These are phyloP conservation scores for Vitis labrusca DNA, from an alignment of 164 flowering plant genomes.

Conservation along the genomic window DNA sequence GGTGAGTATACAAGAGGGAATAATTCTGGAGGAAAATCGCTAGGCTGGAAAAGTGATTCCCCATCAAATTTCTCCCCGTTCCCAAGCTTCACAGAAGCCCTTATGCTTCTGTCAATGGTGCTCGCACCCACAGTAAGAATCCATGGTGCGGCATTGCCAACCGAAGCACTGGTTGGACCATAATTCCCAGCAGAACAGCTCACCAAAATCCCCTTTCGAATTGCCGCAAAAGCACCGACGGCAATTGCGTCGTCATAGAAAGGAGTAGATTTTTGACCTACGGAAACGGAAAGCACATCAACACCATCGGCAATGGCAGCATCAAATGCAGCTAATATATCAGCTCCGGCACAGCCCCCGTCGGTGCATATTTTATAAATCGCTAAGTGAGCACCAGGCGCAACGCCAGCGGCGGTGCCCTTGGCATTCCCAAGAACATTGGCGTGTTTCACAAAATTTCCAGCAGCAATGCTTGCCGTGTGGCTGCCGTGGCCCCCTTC, in stretches of 20 bases:
- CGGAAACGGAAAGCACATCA: conserved; percentile 3
- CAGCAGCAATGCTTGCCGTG: not conserved
- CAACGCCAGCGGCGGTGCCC: not conserved
- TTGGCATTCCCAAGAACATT: not conserved
- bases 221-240: not conserved
- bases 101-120: not conserved
- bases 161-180: not conserved
- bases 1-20: no score
- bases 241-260: not conserved
- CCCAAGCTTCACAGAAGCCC: not conserved
- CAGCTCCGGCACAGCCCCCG: not conserved
- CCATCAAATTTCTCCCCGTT: not conserved
- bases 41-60: not conserved
- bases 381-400: not conserved
- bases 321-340: not conserved
- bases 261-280: not conserved
- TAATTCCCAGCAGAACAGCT: not conserved
- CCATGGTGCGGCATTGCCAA: conserved; percentile 3
- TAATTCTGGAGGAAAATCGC: not conserved
- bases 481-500: not conserved
- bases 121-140: not conserved
- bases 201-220: not conserved
- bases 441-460: not conserved
- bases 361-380: not conserved
- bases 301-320: not conserved